Evolutionary conservation across 345 rosid species (phyloP).

Genomic region (Eucalyptus curtisii): DNA sequence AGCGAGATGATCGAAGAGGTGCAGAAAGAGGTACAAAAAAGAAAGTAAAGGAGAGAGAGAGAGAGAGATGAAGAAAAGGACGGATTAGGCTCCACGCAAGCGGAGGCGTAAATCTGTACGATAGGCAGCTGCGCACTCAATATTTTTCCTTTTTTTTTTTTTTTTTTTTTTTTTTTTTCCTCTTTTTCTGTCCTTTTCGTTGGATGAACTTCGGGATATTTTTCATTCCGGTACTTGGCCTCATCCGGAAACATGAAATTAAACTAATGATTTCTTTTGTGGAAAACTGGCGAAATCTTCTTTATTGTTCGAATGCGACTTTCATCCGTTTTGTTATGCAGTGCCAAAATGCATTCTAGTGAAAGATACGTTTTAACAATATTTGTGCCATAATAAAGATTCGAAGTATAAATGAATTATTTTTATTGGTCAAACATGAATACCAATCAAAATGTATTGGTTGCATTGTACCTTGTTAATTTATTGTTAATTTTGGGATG

Average conservation of each 20-base stretch:
- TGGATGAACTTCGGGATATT: background rate
- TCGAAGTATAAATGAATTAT: background rate
- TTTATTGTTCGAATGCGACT: background rate
- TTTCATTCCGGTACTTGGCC: background rate
- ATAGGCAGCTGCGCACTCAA: background rate
- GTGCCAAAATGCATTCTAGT: background rate
- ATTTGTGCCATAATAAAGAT: background rate
- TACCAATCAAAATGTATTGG: background rate
- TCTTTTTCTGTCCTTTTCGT: background rate
- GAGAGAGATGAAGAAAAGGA: background rate
- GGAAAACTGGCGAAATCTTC: background rate
- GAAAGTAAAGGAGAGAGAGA: background rate
- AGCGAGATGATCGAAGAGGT: background rate
- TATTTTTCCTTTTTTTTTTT: background rate
- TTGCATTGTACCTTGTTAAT: background rate
- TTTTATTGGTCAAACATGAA: background rate
- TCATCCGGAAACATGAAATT: background rate
- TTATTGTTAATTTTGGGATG: background rate
- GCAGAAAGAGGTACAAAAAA: rapidly evolving
- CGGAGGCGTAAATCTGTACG: background rate
- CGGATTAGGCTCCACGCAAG: background rate
- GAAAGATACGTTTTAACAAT: background rate
- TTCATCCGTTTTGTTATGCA: background rate
- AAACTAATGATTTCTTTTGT: background rate
- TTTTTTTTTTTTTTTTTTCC: too few relatives aligned